Conservation (phyloP, 371 early-diverging fungal species). For the Syncephalastrum monosporum region DNA sequence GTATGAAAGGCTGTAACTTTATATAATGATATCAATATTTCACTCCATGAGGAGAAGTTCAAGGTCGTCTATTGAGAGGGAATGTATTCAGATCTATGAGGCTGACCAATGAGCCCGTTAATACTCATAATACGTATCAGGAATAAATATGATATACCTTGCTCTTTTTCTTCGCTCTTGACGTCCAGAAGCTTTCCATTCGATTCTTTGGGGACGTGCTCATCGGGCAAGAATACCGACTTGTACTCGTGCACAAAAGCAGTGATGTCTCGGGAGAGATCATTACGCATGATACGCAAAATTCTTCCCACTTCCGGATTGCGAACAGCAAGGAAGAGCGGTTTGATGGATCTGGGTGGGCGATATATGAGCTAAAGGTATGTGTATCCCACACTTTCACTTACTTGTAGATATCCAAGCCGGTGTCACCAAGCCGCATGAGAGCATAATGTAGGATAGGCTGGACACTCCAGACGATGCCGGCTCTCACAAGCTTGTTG, state of each 20-base stretch:
- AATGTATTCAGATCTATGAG: too few relatives aligned
- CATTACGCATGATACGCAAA: conserved; percentile 30
- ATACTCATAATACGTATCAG: too few relatives aligned
- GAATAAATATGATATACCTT: too few relatives aligned
- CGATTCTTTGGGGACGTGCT: not conserved
- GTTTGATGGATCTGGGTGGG: conserved; percentile 73
- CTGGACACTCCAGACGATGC: conserved; percentile 53
- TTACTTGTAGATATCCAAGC: conserved; percentile 80
- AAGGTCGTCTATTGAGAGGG: too few relatives aligned
- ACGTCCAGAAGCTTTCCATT: too few relatives aligned
- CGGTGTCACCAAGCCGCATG: conserved; percentile 84
- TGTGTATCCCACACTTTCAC: not conserved
- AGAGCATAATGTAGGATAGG: conserved; percentile 79
- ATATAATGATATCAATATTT: too few relatives aligned
- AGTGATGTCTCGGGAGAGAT: conserved; percentile 33
- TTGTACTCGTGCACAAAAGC: conserved; percentile 22
- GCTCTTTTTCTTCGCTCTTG: too few relatives aligned
- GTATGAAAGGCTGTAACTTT: too few relatives aligned
- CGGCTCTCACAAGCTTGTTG: conserved; percentile 30
- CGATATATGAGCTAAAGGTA: not conserved
- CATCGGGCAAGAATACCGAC: conserved; percentile 9
- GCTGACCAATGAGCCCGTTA: too few relatives aligned
- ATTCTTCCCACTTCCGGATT: conserved; percentile 42
- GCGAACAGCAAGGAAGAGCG: conserved; percentile 77
- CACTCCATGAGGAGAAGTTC: too few relatives aligned